A percentile compares a stretch with the other conserved stretches of the same genome.
phyloP scores from a whole-genome alignment of 805 yeast species.

The Scheffersomyces ergatensis region DNA sequence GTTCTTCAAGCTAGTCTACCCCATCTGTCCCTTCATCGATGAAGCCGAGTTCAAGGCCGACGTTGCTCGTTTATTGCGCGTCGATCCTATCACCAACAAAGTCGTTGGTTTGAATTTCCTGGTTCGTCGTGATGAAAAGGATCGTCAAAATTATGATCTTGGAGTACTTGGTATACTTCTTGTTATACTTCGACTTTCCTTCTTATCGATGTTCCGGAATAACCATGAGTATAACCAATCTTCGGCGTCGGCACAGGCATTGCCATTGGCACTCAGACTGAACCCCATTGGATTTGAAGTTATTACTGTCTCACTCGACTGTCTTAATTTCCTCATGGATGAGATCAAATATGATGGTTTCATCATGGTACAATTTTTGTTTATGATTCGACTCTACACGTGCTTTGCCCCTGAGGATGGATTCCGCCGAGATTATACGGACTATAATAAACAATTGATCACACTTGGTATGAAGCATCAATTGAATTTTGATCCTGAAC shows the following conservation, averaged over 20 bases:
- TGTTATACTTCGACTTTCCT: constrained; percentile 40
- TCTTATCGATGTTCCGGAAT: constrained; percentile 36
- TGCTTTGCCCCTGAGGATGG: constrained; percentile 37
- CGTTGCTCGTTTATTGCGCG: constrained; percentile 41
- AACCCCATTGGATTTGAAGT: constrained; percentile 45
- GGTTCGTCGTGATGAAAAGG: constrained; percentile 27
- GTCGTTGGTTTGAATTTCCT: constrained; percentile 7
- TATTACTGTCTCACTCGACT: constrained; percentile 49
- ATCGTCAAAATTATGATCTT: constrained; percentile 36
- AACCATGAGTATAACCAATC: constrained; percentile 4
- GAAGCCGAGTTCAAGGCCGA: constrained; percentile 47
- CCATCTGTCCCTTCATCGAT: constrained; percentile 62
- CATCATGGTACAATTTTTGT: constrained; percentile 26
- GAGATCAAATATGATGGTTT: constrained; percentile 21
- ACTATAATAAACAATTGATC: constrained; percentile 22
- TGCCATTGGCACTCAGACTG: constrained; percentile 38
- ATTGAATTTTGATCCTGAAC: constrained; percentile 33
- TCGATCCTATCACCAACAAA: constrained; percentile 21
- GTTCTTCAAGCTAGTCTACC: constrained; percentile 57
- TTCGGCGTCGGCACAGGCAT: neutral
- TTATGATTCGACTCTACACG: constrained; percentile 23
- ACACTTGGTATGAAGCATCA: constrained; percentile 37
- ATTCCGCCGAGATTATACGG: constrained; percentile 37
- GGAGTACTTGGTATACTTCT: constrained; percentile 40
- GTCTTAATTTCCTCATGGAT: constrained; percentile 51